phyloP scores from a whole-genome alignment of 352 stramenopile species.

The Thraustochytrium striatum region DNA sequence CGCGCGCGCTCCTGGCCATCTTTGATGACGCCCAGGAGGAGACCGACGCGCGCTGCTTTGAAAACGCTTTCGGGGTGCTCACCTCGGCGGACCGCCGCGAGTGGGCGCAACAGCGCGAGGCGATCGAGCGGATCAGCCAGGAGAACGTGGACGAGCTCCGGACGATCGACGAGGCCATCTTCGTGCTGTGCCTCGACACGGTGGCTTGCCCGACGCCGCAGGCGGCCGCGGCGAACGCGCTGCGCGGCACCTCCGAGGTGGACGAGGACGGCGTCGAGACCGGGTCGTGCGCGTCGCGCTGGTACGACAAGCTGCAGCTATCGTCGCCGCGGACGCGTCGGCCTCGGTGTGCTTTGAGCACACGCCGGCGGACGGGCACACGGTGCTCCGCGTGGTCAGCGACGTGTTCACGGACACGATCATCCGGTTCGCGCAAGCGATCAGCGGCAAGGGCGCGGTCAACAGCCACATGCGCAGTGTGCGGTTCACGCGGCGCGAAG shows the following conservation, averaged over 20 bases:
- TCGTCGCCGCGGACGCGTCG: slow-evolving; percentile 86
- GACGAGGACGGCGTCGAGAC: slow-evolving; percentile 61
- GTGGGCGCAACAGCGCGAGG: slow-evolving; percentile 77
- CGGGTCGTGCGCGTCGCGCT: slow-evolving; percentile 91
- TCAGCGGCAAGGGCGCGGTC: slow-evolving; percentile 26
- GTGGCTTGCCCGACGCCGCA: slow-evolving; percentile 68
- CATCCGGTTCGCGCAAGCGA: slow-evolving; percentile 63
- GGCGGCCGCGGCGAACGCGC: slow-evolving; percentile 59
- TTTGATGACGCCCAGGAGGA: slow-evolving; percentile 69
- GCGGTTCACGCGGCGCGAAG: slow-evolving; percentile 55
- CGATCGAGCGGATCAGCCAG: slow-evolving; percentile 69
- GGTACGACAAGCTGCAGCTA: slow-evolving; percentile 95
- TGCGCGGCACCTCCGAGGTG: neutral
- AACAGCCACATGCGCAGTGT: neutral
- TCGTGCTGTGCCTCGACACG: slow-evolving; percentile 89
- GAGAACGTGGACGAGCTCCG: slow-evolving; percentile 71
- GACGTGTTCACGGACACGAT: slow-evolving; percentile 84
- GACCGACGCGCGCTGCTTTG: slow-evolving; percentile 61
- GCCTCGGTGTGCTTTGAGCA: slow-evolving; percentile 96
- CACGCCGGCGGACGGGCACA: slow-evolving; percentile 92
- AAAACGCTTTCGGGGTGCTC: slow-evolving; percentile 77
- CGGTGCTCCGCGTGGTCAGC: slow-evolving; percentile 72
- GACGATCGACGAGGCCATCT: slow-evolving; percentile 84
- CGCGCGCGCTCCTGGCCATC: slow-evolving; percentile 83
- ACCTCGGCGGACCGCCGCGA: slow-evolving; percentile 80